Percentiles rank a stretch among this genome's conserved stretches.
Evolutionary conservation across 1,284 basidiomycete species (phyloP).

Genomic region (Inonotus obliquus): DNA sequence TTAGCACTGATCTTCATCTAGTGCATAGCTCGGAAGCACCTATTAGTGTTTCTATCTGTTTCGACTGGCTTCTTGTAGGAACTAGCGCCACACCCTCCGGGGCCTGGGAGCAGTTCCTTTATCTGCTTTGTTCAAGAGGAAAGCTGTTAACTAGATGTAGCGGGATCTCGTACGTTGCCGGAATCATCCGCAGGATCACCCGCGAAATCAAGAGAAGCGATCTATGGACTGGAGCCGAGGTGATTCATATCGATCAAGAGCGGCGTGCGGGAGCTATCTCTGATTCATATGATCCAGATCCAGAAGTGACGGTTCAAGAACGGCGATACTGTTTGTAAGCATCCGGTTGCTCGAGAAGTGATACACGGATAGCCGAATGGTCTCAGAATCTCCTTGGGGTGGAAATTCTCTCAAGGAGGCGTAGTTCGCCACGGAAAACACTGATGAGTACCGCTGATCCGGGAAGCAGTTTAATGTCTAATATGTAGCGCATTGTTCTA

Average conservation of each 20-base stretch:
- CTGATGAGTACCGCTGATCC: no score
- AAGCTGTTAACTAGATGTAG: not conserved
- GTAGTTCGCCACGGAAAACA: no score
- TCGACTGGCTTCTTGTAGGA: not conserved
- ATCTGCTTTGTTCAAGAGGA: not conserved
- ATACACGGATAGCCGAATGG: no score
- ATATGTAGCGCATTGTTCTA: no score
- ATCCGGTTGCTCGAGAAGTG: no score
- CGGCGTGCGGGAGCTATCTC: not conserved
- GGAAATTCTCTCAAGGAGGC: no score
- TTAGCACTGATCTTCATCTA: slow-evolving; percentile 7
- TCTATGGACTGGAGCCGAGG: not conserved
- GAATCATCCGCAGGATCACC: not conserved
- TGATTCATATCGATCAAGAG: not conserved
- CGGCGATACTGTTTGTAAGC: not conserved
- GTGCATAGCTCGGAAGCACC: not conserved
- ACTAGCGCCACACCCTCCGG: not conserved
- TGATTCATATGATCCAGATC: not conserved
- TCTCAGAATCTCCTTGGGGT: no score
- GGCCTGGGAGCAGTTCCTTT: not conserved
- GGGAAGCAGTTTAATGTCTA: no score
- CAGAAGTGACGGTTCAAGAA: not conserved
- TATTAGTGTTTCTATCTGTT: not conserved
- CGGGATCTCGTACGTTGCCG: not conserved
- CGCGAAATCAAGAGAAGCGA: not conserved